Evolutionary conservation across 768 basidiomycete species (phyloP).

Genomic region (Dendrothele bispora): DNA sequence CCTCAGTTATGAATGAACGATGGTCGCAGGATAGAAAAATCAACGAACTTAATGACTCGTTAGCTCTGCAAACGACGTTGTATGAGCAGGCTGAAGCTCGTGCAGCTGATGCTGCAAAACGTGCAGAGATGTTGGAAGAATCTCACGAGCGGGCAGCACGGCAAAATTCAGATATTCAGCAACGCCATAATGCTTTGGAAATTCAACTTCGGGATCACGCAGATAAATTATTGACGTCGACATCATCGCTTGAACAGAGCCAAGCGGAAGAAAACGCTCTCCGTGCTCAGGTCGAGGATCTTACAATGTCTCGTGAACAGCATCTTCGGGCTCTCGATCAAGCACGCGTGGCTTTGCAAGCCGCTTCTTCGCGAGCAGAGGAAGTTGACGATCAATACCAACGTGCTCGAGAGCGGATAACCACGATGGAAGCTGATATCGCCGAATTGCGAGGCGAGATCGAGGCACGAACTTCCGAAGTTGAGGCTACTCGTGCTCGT

Average conservation of each 20-base stretch:
- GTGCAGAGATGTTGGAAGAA: conserved; percentile 74
- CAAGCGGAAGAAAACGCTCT: conserved; percentile 74
- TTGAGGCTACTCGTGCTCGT: conserved; percentile 63
- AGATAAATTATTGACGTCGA: conserved; percentile 71
- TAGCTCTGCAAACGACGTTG: conserved; percentile 76
- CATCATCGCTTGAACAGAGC: conserved; percentile 71
- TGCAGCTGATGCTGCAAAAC: conserved; percentile 69
- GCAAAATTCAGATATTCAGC: conserved; percentile 71
- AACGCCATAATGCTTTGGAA: conserved; percentile 60
- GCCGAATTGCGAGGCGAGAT: conserved; percentile 80
- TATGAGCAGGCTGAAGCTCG: conserved; percentile 80
- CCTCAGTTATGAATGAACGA: conserved; percentile 60
- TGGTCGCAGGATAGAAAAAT: conserved; percentile 69
- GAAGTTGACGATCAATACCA: conserved; percentile 78
- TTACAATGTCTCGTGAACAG: conserved; percentile 70
- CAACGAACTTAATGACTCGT: conserved; percentile 67
- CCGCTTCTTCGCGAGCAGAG: conserved; percentile 72
- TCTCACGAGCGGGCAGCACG: conserved; percentile 62
- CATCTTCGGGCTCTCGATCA: conserved; percentile 89
- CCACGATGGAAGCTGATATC: conserved; percentile 72
- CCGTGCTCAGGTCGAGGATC: conserved; percentile 69
- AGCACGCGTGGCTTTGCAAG: conserved; percentile 71
- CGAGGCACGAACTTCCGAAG: conserved; percentile 71
- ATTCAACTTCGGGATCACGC: conserved; percentile 70
- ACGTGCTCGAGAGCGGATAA: conserved; percentile 67